Conservation (phyloP, 2,329 filamentous ascomycete genomes). For the Sporothrix pseudoabietina region DNA sequence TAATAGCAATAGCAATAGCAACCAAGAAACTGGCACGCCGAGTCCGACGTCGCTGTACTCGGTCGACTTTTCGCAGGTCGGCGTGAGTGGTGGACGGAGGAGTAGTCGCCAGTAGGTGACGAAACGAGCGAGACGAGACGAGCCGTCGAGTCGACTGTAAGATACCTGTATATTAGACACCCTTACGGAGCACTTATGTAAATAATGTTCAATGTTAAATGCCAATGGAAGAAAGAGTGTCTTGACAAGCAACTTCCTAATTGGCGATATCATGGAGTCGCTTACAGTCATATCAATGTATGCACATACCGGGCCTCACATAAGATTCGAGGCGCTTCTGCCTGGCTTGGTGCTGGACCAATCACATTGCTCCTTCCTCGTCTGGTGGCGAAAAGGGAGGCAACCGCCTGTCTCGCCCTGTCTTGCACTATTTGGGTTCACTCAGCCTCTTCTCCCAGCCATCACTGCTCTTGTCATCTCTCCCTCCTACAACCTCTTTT, state of each 20-base stretch:
- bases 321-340: constrained; percentile 26
- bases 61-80: constrained; percentile 18
- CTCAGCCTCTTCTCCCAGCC: constrained; percentile 13
- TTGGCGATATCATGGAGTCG: neutral
- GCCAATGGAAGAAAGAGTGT: neutral
- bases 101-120: neutral
- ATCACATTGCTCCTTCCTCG: neutral
- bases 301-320: neutral
- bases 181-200: neutral
- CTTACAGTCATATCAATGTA: neutral
- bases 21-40: neutral
- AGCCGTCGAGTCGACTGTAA: neutral
- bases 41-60: constrained; percentile 26
- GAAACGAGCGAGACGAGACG: neutral
- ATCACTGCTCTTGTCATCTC: neutral
- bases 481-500: constrained; percentile 20
- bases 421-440: constrained; percentile 6
- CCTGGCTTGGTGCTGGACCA: neutral
- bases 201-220: neutral
- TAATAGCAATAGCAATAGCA: neutral
- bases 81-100: neutral
- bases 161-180: constrained; percentile 8
- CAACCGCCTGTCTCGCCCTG: neutral
- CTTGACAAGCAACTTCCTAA: neutral
- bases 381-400: neutral